Evolutionary conservation across 225 moss, liverwort and hornwort species (phyloP).

Genomic region (Physcomitrellopsis africana): DNA sequence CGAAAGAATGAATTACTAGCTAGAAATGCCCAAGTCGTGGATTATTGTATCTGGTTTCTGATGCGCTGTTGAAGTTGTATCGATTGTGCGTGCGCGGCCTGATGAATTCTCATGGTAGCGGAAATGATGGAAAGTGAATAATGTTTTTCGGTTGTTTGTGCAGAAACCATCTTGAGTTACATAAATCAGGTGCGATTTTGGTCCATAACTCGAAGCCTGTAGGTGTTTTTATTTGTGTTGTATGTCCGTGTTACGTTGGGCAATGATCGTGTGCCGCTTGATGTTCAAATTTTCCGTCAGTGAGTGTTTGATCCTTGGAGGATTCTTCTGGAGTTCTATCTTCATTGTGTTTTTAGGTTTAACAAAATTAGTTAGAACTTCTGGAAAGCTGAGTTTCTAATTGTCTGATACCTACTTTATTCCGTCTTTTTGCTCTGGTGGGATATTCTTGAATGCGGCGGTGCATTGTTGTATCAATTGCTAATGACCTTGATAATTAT

Average conservation of each 20-base stretch:
- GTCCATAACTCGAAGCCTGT: not conserved
- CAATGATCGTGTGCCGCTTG: not conserved
- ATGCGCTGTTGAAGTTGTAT: not conserved
- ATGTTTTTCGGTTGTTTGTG: conserved; percentile 29
- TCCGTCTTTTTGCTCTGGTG: no score
- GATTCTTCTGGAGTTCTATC: not conserved
- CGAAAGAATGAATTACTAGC: not conserved
- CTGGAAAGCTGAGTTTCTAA: no score
- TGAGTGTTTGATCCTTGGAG: not conserved
- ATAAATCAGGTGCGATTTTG: conserved; percentile 70
- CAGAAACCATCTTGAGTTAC: conserved; percentile 78
- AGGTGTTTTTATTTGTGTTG: not conserved
- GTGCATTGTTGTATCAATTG: no score
- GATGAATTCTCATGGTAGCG: not conserved
- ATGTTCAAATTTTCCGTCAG: not conserved
- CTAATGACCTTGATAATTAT: not conserved
- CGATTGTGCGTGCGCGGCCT: not conserved
- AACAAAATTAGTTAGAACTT: not conserved
- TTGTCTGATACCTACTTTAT: no score
- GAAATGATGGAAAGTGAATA: not conserved
- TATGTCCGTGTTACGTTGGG: not conserved
- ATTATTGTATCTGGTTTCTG: not conserved
- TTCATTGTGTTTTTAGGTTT: not conserved
- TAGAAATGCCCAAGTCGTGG: not conserved
- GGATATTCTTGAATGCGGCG: no score